Evolutionary conservation across 768 basidiomycete species (phyloP).

Genomic region (Boletus pseudo-olivaceus): DNA sequence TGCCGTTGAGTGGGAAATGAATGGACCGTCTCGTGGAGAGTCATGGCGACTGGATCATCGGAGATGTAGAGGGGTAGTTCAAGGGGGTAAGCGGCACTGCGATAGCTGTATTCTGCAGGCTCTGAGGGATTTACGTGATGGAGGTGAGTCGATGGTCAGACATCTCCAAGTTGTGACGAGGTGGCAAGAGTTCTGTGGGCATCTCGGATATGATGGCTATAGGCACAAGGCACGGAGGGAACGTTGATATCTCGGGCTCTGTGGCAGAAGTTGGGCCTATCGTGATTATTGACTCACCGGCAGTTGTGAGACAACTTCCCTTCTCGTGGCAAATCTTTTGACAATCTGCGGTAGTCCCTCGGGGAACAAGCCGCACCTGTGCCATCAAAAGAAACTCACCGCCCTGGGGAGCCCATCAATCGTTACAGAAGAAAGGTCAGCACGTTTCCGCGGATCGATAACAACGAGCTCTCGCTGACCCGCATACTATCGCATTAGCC

Average conservation of each 20-base stretch:
- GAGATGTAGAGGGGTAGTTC: neutral
- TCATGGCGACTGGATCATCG: slow-evolving; percentile 8
- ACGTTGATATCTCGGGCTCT: neutral
- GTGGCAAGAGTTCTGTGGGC: neutral
- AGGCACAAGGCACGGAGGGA: neutral
- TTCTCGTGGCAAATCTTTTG: neutral
- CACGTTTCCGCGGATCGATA: no score
- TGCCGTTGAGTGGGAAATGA: slow-evolving; percentile 4
- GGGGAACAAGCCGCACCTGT: no score
- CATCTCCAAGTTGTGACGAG: slow-evolving; percentile 1
- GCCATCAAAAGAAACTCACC: no score
- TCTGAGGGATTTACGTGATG: no score
- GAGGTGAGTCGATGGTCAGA: neutral
- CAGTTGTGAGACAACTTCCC: neutral
- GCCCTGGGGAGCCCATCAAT: no score
- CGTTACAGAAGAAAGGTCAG: no score
- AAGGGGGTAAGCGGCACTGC: no score
- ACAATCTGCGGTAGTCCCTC: no score
- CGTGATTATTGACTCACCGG: no score
- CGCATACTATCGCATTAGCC: no score
- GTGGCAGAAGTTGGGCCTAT: neutral
- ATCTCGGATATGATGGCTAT: neutral
- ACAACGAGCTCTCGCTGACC: no score
- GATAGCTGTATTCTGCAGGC: no score
- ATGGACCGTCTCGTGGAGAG: slow-evolving; percentile 14